These are phyloP conservation scores for Lactarius evosmus DNA, from an alignment of 768 basidiomycete species.

Conservation along the genomic window DNA sequence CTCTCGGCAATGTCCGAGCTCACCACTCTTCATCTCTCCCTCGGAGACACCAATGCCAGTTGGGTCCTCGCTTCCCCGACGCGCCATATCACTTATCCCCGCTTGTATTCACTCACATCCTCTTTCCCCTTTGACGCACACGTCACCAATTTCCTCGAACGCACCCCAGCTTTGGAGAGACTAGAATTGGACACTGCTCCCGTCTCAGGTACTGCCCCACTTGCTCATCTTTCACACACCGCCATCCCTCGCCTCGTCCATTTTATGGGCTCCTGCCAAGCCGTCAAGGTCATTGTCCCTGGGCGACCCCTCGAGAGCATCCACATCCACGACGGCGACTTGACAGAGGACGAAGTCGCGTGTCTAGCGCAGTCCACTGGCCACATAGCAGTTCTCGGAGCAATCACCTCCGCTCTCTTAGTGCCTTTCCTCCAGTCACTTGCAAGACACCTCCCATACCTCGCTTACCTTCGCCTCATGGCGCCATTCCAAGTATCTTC, in stretches of 20 bases:
- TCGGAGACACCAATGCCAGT: conserved; percentile 43
- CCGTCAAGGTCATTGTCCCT: conserved; percentile 55
- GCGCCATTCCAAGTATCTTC: conserved; percentile 36
- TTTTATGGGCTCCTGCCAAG: conserved; percentile 58
- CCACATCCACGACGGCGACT: conserved; percentile 57
- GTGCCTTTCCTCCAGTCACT: conserved; percentile 56
- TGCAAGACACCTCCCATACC: conserved; percentile 52
- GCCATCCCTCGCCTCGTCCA: conserved; percentile 47
- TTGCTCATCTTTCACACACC: conserved; percentile 32
- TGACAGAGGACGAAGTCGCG: conserved; percentile 54
- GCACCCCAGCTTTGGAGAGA: conserved; percentile 51
- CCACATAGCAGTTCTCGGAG: conserved; percentile 53
- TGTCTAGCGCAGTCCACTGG: conserved; percentile 50
- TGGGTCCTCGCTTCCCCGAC: conserved; percentile 46
- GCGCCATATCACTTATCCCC: conserved; percentile 39
- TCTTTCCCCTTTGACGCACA: conserved; percentile 60
- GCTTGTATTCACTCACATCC: conserved; percentile 53
- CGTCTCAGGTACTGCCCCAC: conserved; percentile 27
- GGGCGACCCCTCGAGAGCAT: conserved; percentile 64
- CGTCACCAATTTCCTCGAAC: conserved; percentile 57
- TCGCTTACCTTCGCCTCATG: conserved; percentile 66
- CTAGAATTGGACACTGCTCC: conserved; percentile 50
- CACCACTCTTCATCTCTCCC: conserved; percentile 49
- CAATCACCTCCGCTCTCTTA: conserved; percentile 56
- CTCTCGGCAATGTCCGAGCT: conserved; percentile 61